These are phyloP conservation scores for Fusarium sp. DNA, from an alignment of 2,329 filamentous ascomycete genomes.

Conservation along the genomic window DNA sequence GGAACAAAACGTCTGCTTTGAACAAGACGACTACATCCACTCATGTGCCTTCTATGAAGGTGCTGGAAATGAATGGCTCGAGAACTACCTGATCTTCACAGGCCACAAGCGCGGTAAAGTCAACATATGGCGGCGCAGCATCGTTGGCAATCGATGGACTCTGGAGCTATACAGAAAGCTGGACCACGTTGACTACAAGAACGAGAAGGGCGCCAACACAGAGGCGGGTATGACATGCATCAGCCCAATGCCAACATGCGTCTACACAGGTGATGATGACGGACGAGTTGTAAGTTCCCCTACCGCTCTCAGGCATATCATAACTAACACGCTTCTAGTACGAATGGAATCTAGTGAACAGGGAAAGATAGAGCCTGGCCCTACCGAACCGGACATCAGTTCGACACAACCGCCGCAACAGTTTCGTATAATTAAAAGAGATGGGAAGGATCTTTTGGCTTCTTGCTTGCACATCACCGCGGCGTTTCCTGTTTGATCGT, in stretches of 20 bases:
- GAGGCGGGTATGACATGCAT: slow-evolving; percentile 86
- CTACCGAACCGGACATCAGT: slow-evolving; percentile 32
- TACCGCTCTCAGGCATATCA: not conserved
- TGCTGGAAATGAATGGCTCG: slow-evolving; percentile 88
- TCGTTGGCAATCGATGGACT: slow-evolving; percentile 72
- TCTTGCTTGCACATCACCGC: slow-evolving; percentile 27
- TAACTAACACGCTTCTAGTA: slow-evolving; percentile 57
- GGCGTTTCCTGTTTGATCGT: slow-evolving; percentile 27
- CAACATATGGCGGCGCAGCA: slow-evolving; percentile 76
- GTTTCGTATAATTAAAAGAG: slow-evolving; percentile 22
- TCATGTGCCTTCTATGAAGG: slow-evolving; percentile 95
- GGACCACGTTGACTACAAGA: slow-evolving; percentile 78
- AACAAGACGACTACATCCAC: slow-evolving; percentile 78
- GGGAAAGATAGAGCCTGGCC: slow-evolving; percentile 63
- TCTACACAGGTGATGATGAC: slow-evolving; percentile 95
- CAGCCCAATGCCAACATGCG: slow-evolving; percentile 80
- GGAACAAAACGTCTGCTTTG: slow-evolving; percentile 80
- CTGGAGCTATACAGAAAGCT: slow-evolving; percentile 83
- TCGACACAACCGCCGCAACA: slow-evolving; percentile 28
- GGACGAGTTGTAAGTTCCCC: slow-evolving; percentile 78
- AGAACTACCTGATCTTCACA: slow-evolving; percentile 86
- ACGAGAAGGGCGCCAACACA: slow-evolving; percentile 66
- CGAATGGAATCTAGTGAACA: slow-evolving; percentile 71
- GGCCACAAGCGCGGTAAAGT: slow-evolving; percentile 87
- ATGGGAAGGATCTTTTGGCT: slow-evolving; percentile 9